These are phyloP conservation scores for Lodderomyces parapsilosis DNA, from an alignment of 1,139 yeast species.

Conservation along the genomic window DNA sequence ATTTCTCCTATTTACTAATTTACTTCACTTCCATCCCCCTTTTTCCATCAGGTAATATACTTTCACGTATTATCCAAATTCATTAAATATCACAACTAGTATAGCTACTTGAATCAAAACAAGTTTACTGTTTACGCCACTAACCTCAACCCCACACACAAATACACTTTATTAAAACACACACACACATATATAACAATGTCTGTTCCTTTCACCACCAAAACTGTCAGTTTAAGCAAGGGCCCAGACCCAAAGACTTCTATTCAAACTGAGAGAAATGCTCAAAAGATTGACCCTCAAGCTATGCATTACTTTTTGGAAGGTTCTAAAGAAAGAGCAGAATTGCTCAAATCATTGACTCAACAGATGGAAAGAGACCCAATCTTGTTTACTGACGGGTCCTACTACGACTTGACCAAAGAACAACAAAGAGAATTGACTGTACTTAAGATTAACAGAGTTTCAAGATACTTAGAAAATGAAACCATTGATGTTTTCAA, in stretches of 20 bases:
- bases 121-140: too few relatives aligned
- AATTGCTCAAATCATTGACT: conserved; percentile 25
- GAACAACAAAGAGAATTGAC: conserved; percentile 38
- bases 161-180: too few relatives aligned
- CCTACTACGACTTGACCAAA: conserved; percentile 38
- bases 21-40: not conserved
- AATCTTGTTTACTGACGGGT: conserved; percentile 31
- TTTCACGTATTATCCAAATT: too few relatives aligned
- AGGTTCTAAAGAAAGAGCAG: conserved; percentile 35
- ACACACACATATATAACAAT: conserved; percentile 3
- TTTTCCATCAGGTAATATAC: conserved; percentile 1
- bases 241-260: conserved; percentile 39
- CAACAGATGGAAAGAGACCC: conserved; percentile 48
- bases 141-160: too few relatives aligned
- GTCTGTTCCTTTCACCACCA: conserved; percentile 7
- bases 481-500: conserved; percentile 38
- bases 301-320: conserved; percentile 43
- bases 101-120: too few relatives aligned
- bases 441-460: conserved; percentile 35
- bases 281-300: conserved; percentile 27
- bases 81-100: too few relatives aligned
- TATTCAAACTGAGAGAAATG: conserved; percentile 34
- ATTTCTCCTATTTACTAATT: conserved; percentile 8
- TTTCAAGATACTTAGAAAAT: conserved; percentile 38
- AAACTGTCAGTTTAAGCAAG: conserved; percentile 14